A percentile compares a stretch with the other conserved stretches of the same genome.
Conservation (phyloP, 805 yeast genomes). For the Isabelozyma gotoi region DNA sequence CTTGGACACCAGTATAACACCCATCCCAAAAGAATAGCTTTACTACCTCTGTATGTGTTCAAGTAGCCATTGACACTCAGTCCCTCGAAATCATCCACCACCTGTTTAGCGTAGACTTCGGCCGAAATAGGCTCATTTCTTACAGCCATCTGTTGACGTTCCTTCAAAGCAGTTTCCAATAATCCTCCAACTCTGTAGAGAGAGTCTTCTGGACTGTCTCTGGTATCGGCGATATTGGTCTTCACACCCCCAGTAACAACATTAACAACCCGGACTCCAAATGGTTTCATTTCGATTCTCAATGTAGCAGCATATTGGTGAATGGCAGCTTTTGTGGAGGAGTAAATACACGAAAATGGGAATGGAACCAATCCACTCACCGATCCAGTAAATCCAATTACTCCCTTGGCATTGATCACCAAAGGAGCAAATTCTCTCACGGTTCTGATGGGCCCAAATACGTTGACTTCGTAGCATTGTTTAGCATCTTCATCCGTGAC, state of each 20-base stretch:
- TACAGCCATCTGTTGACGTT: conserved; percentile 59
- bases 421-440: conserved; percentile 56
- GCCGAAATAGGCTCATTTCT: conserved; percentile 60
- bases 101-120: conserved; percentile 53
- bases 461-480: conserved; percentile 63
- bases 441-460: conserved; percentile 65
- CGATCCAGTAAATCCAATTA: conserved; percentile 74
- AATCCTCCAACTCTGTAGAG: conserved; percentile 54
- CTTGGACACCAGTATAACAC: conserved; percentile 44
- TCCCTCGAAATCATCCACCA: conserved; percentile 49
- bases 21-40: conserved; percentile 37
- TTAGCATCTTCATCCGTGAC: conserved; percentile 53
- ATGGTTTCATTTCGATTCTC: conserved; percentile 67
- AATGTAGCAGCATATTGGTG: conserved; percentile 67
- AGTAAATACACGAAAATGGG: conserved; percentile 69
- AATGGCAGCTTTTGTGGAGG: conserved; percentile 73
- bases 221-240: conserved; percentile 66
- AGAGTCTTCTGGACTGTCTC: conserved; percentile 58
- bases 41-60: conserved; percentile 57
- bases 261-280: conserved; percentile 68
- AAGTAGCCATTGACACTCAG: conserved; percentile 37
- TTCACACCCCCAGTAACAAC: conserved; percentile 75
- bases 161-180: conserved; percentile 40
- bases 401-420: conserved; percentile 64
- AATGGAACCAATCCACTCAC: conserved; percentile 63